Evolutionary conservation across 345 rosid genomes (phyloP), one percentile per base, ranked within the genome.

Genomic region (Arabis hirsuta): DNA sequence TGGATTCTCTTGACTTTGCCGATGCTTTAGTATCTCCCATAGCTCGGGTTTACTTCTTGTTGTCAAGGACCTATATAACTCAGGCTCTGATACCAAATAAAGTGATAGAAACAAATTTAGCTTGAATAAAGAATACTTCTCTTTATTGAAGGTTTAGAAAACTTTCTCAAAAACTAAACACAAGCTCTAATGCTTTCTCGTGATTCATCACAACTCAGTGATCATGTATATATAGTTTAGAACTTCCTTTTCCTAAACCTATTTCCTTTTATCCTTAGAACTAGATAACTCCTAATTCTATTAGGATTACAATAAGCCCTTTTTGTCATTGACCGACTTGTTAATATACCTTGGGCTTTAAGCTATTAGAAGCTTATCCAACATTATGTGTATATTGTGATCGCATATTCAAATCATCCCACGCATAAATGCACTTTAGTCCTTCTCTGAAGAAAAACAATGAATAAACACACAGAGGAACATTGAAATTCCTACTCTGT

Each of bases 321-420:
- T 22, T 2, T 22, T 22, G 24, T 22, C 24, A 22, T 16, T 16
- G 0, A 16, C 16, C 24, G 24, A 22, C 24, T 22, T 22, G 24
- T 22, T 22, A 22, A 22, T 22, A 22, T 22, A 22, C 24, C 24
- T 22, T 22, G 24, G 24, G 24, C 24, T 22, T 22, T 22, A 22
- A 22, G 24, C 24, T 22, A 22, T 22, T 22, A 22, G 24, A 22
- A 22, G 24, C 24, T 22, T 22, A 22, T 22, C 24, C 24, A 45
- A 11, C 13, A 27, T 50, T 51, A 3, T 61, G n/a, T 43, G 34
- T 63, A 34, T 61, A 9, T 52, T 42, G 34, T 31, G 62, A 71
- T 62, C n/a, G 20, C 7, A 50, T 48, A 1, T 32, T 32, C 36
- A 12, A 4, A 12, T 14, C 36, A 24, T 26, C 44, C 19, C 61